Percentiles rank a stretch among this genome's conserved stretches.
These are phyloP conservation scores for Komagataella kurtzmanii DNA, from an alignment of 805 yeast genomes.

Conservation along the genomic window DNA sequence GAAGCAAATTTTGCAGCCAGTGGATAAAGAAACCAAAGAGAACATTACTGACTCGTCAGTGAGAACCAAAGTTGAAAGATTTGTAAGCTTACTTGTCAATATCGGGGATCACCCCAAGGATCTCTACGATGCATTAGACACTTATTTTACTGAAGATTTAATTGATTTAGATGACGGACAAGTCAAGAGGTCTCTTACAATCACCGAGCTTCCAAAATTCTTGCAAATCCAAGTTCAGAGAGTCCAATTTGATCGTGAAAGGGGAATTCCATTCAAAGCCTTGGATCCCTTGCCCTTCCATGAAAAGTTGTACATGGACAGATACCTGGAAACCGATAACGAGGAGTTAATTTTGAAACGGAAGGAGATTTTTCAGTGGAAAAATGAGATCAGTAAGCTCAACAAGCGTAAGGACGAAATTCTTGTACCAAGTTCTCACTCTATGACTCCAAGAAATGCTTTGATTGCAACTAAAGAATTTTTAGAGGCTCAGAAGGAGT, in stretches of 20 bases:
- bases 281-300: constrained; percentile 72
- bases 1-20: constrained; percentile 58
- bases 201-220: constrained; percentile 63
- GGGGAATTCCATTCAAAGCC: constrained; percentile 67
- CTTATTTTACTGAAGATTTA: constrained; percentile 64
- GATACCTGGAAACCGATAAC: constrained; percentile 67
- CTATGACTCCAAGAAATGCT: constrained; percentile 34
- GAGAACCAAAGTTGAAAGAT: constrained; percentile 56
- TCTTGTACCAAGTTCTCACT: constrained; percentile 31
- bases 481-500: constrained; percentile 27
- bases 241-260: constrained; percentile 74
- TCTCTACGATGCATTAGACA: constrained; percentile 83
- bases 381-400: constrained; percentile 32
- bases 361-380: constrained; percentile 50
- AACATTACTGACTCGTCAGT: constrained; percentile 9
- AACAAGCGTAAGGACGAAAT: constrained; percentile 28
- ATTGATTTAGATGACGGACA: constrained; percentile 58
- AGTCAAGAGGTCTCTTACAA: constrained; percentile 61
- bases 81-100: constrained; percentile 70
- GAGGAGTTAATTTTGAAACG: constrained; percentile 36
- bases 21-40: constrained; percentile 17
- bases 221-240: constrained; percentile 90
- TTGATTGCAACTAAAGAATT: constrained; percentile 44
- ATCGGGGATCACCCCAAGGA: constrained; percentile 82
- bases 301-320: constrained; percentile 70